Evolutionary conservation across 1,284 basidiomycete species (phyloP).

Genomic region (Leccinum solheimii): DNA sequence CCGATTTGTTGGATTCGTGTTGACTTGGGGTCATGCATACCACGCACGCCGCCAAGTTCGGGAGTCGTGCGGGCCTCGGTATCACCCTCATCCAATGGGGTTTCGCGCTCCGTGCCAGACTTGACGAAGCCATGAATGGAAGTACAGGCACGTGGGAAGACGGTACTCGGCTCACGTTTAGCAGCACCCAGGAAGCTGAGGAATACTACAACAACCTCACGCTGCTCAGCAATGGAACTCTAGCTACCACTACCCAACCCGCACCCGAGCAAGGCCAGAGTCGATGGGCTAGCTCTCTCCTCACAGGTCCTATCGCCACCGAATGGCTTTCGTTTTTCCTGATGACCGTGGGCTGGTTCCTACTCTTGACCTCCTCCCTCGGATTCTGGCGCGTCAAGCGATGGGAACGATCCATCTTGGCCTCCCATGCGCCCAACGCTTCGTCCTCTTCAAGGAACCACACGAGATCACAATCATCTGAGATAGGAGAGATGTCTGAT

Average conservation of each 20-base stretch:
- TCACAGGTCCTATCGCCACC: slow-evolving; percentile 58
- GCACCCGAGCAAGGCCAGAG: slow-evolving; percentile 9
- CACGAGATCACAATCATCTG: slow-evolving; percentile 70
- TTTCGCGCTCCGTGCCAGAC: slow-evolving; percentile 69
- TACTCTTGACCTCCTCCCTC: slow-evolving; percentile 83
- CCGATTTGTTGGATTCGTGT: slow-evolving; percentile 96
- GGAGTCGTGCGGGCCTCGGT: slow-evolving; percentile 92
- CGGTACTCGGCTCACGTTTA: slow-evolving; percentile 33
- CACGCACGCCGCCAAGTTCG: slow-evolving; percentile 94
- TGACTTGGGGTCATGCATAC: slow-evolving; percentile 92
- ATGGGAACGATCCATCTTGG: slow-evolving; percentile 75
- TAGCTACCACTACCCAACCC: slow-evolving; percentile 12
- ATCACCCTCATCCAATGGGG: slow-evolving; percentile 96
- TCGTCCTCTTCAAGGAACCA: slow-evolving; percentile 21
- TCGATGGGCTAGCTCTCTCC: slow-evolving; percentile 31
- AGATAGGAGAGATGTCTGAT: slow-evolving; percentile 79
- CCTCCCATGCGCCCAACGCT: slow-evolving; percentile 40
- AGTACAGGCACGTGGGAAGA: slow-evolving; percentile 31
- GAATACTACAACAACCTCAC: slow-evolving; percentile 40
- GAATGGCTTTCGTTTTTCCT: slow-evolving; percentile 94
- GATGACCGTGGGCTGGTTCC: slow-evolving; percentile 94
- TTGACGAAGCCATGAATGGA: slow-evolving; percentile 35
- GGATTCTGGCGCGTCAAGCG: slow-evolving; percentile 93
- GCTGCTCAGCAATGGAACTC: slow-evolving; percentile 14
- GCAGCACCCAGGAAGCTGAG: slow-evolving; percentile 50